A percentile compares a stretch with the other conserved stretches of the same genome.
Evolutionary conservation across 257 asterid species (phyloP).

Genomic region (Salvia hispanica): DNA sequence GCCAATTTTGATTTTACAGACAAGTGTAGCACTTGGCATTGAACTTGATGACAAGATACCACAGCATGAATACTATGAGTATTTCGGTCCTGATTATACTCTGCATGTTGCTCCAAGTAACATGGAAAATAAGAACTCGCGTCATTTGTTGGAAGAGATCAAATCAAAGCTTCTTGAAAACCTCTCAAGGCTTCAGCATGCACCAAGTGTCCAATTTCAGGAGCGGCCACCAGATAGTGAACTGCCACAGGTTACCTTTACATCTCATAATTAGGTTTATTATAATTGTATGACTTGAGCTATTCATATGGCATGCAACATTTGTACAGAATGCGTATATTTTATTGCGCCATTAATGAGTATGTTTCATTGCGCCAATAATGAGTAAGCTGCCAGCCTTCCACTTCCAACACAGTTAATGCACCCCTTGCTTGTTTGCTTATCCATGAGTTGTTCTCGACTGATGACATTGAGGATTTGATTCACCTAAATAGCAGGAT

Average conservation of each 20-base stretch:
- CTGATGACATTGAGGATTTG: neutral
- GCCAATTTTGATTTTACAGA: constrained; percentile 42
- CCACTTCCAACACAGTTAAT: neutral
- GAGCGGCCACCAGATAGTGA: constrained; percentile 69
- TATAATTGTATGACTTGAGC: neutral
- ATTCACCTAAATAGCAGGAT: neutral
- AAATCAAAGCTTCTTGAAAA: constrained; percentile 64
- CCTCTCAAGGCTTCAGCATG: constrained; percentile 66
- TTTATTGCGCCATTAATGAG: neutral
- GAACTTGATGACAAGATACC: constrained; percentile 74
- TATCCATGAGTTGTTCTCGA: neutral
- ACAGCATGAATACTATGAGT: constrained; percentile 64
- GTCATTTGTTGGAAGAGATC: constrained; percentile 56
- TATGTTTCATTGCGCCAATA: neutral
- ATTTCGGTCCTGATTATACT: constrained; percentile 65
- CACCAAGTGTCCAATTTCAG: constrained; percentile 72
- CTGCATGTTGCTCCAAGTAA: constrained; percentile 72
- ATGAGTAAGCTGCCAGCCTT: neutral
- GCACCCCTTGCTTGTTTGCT: neutral
- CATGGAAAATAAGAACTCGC: constrained; percentile 69
- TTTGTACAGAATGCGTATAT: neutral
- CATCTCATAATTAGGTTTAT: constrained; percentile 28
- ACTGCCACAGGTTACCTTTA: constrained; percentile 55
- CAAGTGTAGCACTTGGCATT: constrained; percentile 68
- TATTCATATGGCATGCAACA: neutral